Conservation (phyloP, 257 asterid genomes). For the Nicotiana tomentosiformis region DNA sequence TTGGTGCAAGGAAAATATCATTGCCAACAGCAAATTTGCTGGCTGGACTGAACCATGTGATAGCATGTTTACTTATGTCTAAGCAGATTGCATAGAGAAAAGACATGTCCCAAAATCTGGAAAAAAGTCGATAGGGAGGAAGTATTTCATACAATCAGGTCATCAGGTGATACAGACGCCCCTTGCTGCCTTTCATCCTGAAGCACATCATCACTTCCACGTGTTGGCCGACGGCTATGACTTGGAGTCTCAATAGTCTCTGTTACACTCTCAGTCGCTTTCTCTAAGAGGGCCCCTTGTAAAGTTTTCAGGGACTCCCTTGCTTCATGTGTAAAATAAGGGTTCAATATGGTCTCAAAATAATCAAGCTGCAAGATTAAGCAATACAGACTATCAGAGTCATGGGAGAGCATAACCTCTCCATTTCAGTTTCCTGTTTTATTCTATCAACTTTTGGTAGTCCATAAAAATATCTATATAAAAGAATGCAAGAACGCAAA, state of each 20-base stretch:
- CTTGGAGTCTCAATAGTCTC: slow-evolving; percentile 80
- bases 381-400: slow-evolving; percentile 8
- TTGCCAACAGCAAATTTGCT: not conserved
- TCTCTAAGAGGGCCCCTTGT: slow-evolving; percentile 87
- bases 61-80: not conserved
- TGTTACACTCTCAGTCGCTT: slow-evolving; percentile 68
- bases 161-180: slow-evolving; percentile 79
- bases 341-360: slow-evolving; percentile 91
- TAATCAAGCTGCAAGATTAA: slow-evolving; percentile 82
- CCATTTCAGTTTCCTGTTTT: not conserved
- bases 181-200: slow-evolving; percentile 81
- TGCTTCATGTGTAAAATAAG: slow-evolving; percentile 90
- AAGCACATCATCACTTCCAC: slow-evolving; percentile 80
- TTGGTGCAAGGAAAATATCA: not conserved
- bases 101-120: not conserved
- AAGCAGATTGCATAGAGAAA: not conserved
- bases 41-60: not conserved
- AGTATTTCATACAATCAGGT: slow-evolving; percentile 67
- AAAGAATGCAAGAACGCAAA: not conserved
- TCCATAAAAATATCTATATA: not conserved
- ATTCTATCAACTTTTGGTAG: not conserved
- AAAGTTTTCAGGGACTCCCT: slow-evolving; percentile 84
- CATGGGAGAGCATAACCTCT: not conserved
- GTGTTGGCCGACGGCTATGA: slow-evolving; percentile 87
- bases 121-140: not conserved